Percentiles rank a stretch among this genome's conserved stretches.
Conservation (phyloP, 768 basidiomycete species). For the Candolleomyces aberdarensis region DNA sequence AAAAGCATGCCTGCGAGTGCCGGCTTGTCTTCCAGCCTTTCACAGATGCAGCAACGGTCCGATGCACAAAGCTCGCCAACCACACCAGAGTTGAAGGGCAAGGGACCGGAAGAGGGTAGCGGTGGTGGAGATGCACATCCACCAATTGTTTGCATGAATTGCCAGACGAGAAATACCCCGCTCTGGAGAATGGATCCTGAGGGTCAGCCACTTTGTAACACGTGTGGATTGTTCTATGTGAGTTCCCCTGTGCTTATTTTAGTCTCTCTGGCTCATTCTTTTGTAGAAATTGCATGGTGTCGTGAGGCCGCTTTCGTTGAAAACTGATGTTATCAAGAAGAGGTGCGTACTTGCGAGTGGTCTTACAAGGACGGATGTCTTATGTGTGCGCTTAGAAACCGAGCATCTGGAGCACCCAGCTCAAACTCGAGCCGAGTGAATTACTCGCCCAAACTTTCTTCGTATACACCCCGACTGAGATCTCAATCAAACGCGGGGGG, state of each 20-base stretch:
- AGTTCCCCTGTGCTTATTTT: slow-evolving; percentile 31
- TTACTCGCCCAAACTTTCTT: slow-evolving; percentile 69
- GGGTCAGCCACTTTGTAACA: slow-evolving; percentile 89
- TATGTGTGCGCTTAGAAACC: slow-evolving; percentile 51
- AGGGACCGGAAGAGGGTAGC: slow-evolving; percentile 56
- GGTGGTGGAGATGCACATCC: slow-evolving; percentile 43
- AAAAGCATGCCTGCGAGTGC: slow-evolving; percentile 2
- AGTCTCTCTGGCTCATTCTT: slow-evolving; percentile 1
- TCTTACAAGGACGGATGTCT: slow-evolving; percentile 4
- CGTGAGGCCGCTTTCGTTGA: slow-evolving; percentile 88
- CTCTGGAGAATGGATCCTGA: slow-evolving; percentile 92
- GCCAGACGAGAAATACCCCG: slow-evolving; percentile 93
- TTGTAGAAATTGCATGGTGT: slow-evolving; percentile 92
- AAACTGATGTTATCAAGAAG: slow-evolving; percentile 98
- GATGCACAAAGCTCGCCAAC: slow-evolving; percentile 37
- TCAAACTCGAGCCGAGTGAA: slow-evolving; percentile 63
- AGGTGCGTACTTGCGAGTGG: slow-evolving; percentile 42
- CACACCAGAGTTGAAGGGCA: slow-evolving; percentile 57
- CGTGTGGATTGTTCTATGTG: slow-evolving; percentile 91
- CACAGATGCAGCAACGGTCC: neutral
- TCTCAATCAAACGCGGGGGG: slow-evolving; percentile 53
- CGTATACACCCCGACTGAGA: slow-evolving; percentile 69
- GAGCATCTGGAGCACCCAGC: slow-evolving; percentile 73
- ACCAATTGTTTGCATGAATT: slow-evolving; percentile 90
- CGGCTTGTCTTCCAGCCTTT: neutral